Evolutionary conservation across 78 protist genomes (phyloP).

Genomic region (Acrasis kona): DNA sequence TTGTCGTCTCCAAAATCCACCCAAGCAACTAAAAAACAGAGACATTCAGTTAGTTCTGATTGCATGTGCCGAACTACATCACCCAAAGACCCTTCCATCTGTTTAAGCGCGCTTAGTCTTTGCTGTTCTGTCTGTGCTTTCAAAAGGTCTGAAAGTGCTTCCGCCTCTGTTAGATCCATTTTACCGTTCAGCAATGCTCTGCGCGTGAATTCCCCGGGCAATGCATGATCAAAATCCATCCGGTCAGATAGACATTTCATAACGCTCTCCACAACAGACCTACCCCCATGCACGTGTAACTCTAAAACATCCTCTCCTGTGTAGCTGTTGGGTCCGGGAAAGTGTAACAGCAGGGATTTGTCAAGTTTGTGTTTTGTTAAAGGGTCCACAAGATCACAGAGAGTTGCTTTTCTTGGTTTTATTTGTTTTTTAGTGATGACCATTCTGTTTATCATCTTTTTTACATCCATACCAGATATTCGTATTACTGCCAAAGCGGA

Average conservation of each 20-base stretch:
- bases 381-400: neutral
- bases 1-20: conserved; percentile 88
- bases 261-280: conserved; percentile 59
- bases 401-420: neutral
- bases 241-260: conserved; percentile 8
- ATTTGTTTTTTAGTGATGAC: too few species aligned
- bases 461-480: too few species aligned
- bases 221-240: conserved; percentile 25
- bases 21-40: conserved; percentile 76
- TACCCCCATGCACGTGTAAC: conserved; percentile 80
- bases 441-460: too few species aligned
- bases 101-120: conserved; percentile 51
- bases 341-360: conserved; percentile 11
- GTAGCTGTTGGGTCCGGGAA: conserved; percentile 57
- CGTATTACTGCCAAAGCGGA: too few species aligned
- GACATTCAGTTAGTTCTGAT: neutral
- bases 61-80: conserved; percentile 18
- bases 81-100: conserved; percentile 44
- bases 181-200: conserved; percentile 74
- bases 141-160: conserved; percentile 72
- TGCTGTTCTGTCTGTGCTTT: conserved; percentile 72
- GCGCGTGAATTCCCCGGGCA: conserved; percentile 77
- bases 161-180: conserved; percentile 70
- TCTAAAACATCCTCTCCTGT: conserved; percentile 92
- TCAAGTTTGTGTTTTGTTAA: neutral